Evolutionary conservation across 192 early-diverging fungal genomes (phyloP).

Genomic region (Phlyctochytrium planicorne): DNA sequence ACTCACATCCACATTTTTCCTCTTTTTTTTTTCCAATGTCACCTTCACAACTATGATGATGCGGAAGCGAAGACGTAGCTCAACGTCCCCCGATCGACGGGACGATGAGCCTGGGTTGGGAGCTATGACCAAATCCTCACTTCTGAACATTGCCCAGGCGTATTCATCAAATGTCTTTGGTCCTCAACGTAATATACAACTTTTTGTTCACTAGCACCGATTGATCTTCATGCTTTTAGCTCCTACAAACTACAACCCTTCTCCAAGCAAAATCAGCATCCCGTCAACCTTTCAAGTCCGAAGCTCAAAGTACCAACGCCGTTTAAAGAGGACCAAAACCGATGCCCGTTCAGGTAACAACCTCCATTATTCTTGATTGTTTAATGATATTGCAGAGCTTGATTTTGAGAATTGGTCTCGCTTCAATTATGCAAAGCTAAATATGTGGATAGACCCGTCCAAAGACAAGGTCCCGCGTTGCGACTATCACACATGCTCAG

Average conservation of each 20-base stretch:
- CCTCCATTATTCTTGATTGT: not conserved
- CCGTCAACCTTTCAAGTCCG: not conserved
- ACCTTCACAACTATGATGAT: not conserved
- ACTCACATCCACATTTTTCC: not conserved
- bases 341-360: slow-evolving; percentile 47
- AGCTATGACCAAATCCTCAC: too few species aligned
- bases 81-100: not conserved
- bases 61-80: not conserved
- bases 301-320: not conserved
- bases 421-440: slow-evolving; percentile 43
- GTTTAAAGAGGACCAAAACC: slow-evolving; percentile 27
- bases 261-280: not conserved
- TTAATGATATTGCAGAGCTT: slow-evolving; percentile 46
- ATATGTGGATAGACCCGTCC: slow-evolving; percentile 50
- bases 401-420: slow-evolving; percentile 63
- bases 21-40: not conserved
- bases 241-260: too few species aligned
- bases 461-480: slow-evolving; percentile 55
- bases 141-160: too few species aligned
- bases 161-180: too few species aligned
- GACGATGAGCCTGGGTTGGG: too few species aligned
- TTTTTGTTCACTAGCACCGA: too few species aligned
- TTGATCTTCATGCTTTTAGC: too few species aligned
- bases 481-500: slow-evolving; percentile 49
- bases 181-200: too few species aligned